Conservation (phyloP, 495 filamentous ascomycete species). For the Penicillium diatomitis region DNA sequence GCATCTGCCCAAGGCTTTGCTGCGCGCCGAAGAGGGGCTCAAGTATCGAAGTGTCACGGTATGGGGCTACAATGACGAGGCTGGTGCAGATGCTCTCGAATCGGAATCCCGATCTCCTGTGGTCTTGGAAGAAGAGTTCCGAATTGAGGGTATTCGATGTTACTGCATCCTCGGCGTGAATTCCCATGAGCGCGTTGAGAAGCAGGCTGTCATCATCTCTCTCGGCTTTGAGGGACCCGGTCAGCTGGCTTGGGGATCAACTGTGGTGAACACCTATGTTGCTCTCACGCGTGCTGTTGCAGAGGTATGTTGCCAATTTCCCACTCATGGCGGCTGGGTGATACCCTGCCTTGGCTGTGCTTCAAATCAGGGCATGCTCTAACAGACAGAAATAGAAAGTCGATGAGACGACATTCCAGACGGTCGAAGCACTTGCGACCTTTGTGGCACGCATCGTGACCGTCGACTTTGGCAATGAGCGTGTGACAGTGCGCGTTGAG, state of each 20-base stretch:
- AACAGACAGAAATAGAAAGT: slow-evolving; percentile 27
- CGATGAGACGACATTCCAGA: slow-evolving; percentile 45
- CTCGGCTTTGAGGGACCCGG: slow-evolving; percentile 37
- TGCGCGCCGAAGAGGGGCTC: slow-evolving; percentile 34
- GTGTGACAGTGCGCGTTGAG: slow-evolving; percentile 45
- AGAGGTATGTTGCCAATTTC: slow-evolving; percentile 20
- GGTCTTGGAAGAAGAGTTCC: slow-evolving; percentile 37
- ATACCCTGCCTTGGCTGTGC: too few species aligned
- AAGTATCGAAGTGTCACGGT: slow-evolving; percentile 32
- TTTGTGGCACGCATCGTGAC: slow-evolving; percentile 44
- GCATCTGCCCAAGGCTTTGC: slow-evolving; percentile 33
- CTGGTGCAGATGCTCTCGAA: slow-evolving; percentile 5
- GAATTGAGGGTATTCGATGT: slow-evolving; percentile 36
- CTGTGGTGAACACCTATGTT: slow-evolving; percentile 35
- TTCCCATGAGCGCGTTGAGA: slow-evolving; percentile 48
- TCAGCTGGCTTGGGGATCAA: slow-evolving; percentile 32
- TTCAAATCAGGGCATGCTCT: neutral
- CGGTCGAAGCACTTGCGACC: slow-evolving; percentile 48
- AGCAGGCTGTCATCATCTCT: slow-evolving; percentile 45
- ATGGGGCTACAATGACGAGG: slow-evolving; percentile 26
- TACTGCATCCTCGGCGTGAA: slow-evolving; percentile 49
- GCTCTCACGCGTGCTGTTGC: slow-evolving; percentile 35
- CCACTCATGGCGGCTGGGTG: too few species aligned
- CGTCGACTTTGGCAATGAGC: slow-evolving; percentile 40
- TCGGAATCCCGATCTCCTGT: slow-evolving; percentile 20